Percentiles rank a stretch among this genome's conserved stretches.
These are phyloP conservation scores for Cladosporium phlei DNA, from an alignment of 2,329 filamentous ascomycete species.

Conservation along the genomic window DNA sequence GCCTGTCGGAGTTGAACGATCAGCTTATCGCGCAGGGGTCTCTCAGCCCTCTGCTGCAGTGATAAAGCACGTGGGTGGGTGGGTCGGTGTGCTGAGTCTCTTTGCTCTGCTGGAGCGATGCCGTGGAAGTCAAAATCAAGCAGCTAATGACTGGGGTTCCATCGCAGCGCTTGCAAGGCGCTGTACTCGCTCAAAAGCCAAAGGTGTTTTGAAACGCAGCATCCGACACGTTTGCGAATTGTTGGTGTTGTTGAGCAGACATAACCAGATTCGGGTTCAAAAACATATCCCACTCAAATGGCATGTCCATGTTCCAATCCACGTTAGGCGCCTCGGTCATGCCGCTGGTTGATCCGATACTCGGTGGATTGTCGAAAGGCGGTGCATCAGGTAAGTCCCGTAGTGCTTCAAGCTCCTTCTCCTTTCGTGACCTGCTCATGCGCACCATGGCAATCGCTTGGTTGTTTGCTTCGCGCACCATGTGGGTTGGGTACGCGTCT, in stretches of 20 bases:
- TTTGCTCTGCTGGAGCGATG: too few species aligned
- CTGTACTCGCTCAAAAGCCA: conserved; percentile 8
- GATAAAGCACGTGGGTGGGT: conserved; percentile 5
- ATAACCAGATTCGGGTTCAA: conserved; percentile 32
- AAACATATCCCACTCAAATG: conserved; percentile 34
- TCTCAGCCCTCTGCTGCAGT: conserved; percentile 6
- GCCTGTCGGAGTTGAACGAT: background rate
- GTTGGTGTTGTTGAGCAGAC: conserved; percentile 22
- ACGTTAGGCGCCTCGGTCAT: conserved; percentile 29
- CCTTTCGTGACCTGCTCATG: conserved; percentile 30
- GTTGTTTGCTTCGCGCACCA: conserved; percentile 36
- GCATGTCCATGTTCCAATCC: conserved; percentile 30
- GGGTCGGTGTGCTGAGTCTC: too few species aligned
- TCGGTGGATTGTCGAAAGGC: conserved; percentile 28
- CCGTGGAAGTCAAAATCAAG: too few species aligned
- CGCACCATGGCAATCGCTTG: conserved; percentile 29
- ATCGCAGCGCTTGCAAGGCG: background rate
- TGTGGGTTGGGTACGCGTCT: conserved; percentile 33
- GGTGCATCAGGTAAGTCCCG: conserved; percentile 24
- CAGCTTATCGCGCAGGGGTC: too few species aligned
- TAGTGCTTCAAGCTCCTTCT: conserved; percentile 30
- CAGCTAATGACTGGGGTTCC: background rate
- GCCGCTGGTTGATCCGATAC: conserved; percentile 21
- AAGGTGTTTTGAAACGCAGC: conserved; percentile 10
- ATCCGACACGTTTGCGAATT: conserved; percentile 7